Evolutionary conservation across 768 basidiomycete genomes (phyloP), one percentile per base, ranked within the genome.

Genomic region (Auriscalpium microsporum): DNA sequence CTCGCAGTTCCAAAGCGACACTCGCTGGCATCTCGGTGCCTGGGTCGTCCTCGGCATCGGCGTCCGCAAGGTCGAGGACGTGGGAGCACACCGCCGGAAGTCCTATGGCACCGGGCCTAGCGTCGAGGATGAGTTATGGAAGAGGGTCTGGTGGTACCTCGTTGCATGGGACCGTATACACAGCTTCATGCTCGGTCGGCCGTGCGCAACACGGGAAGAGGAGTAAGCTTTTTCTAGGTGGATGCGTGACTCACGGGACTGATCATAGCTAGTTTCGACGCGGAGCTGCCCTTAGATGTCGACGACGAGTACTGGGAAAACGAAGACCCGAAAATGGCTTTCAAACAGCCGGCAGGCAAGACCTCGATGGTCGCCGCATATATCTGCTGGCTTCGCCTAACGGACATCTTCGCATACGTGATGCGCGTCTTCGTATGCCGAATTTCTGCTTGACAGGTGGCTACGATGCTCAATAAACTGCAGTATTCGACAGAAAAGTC

Each of bases 221-320:
- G 86, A 87, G 85, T 87, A 57, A 69, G 65, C 71, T 67, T 48
- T 38, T 19, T 48, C 13, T 54, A 13, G 21, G 6, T 46, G 5
- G 13, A 10, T 33, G 6, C 52, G 6, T 53, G 50, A 28, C 49
- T n/a, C n/a, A 50, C 13, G 54, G 10, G 19, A 23, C 14, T 40
- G 23, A 50, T 21, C 33, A 14, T 9, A 11, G 53, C 40, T 61
- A 78, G 79, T 55, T 70, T 79, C 58, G 78, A 80, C 53, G 64
- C 73, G 8, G 78, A 78, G 48, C 70, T 73, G 23, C 81, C 81
- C 1, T 65, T 76, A 0, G 74, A 76, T 36, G 78, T 81, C 10
- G 82, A 84, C 56, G 82, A 82, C 57, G 81, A 82, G 51, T 79
- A 73, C 51, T 81, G 79, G 79, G 73, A 75, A 35, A 69, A 62